These are phyloP conservation scores for Onygena corvina DNA, from an alignment of 2,329 filamentous ascomycete species.

Conservation along the genomic window DNA sequence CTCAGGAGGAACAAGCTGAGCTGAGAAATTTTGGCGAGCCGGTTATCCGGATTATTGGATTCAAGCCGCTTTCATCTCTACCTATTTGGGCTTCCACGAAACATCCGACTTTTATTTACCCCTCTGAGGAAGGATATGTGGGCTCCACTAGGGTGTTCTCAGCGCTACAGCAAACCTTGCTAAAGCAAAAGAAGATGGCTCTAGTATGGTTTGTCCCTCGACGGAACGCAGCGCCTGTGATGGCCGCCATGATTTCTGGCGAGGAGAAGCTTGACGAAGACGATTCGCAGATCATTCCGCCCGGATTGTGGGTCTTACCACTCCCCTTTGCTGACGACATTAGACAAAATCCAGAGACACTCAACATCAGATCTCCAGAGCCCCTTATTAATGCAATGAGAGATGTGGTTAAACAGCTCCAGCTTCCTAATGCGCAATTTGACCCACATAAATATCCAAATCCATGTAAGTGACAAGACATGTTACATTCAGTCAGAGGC, in stretches of 20 bases:
- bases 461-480: conserved; percentile 38
- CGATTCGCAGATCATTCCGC: conserved; percentile 59
- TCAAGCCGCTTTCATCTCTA: conserved; percentile 66
- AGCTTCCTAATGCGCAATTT: conserved; percentile 74
- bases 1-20: conserved; percentile 65
- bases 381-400: conserved; percentile 71
- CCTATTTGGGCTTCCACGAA: conserved; percentile 75
- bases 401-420: conserved; percentile 67
- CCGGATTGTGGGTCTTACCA: conserved; percentile 78
- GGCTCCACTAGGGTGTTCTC: conserved; percentile 90
- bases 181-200: conserved; percentile 66
- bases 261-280: conserved; percentile 52
- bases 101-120: conserved; percentile 86
- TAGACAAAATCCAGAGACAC: conserved; percentile 56
- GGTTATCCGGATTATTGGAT: conserved; percentile 78
- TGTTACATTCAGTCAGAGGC: neutral
- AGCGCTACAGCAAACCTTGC: conserved; percentile 75
- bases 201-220: conserved; percentile 84
- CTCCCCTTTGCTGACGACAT: conserved; percentile 86
- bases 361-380: conserved; percentile 50
- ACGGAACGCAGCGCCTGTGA: conserved; percentile 61
- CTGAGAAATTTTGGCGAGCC: conserved; percentile 72
- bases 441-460: conserved; percentile 84
- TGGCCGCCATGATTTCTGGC: conserved; percentile 74
- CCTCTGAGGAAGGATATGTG: conserved; percentile 76